Evolutionary conservation across 73 alveolate species (phyloP), one percentile per base, ranked within the genome.

Genomic region (Tetrahymena thermophila): DNA sequence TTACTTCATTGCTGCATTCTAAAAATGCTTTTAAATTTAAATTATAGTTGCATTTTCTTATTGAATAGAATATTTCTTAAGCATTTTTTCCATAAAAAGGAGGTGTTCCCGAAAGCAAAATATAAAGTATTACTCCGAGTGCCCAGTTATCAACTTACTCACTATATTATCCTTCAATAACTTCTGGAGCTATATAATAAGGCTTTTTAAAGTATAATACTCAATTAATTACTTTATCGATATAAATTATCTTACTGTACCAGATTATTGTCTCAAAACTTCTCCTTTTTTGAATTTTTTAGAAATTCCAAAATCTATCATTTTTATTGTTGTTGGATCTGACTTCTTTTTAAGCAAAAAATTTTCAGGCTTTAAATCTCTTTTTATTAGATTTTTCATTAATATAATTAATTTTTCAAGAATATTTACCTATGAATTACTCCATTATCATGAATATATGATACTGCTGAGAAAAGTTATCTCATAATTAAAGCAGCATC

Each of bases 261-360:
- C 98, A 34, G 93, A 93, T 34, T 93, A 56, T 83, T 96, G 38
- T 37, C 84, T 93, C 34, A 93, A 42, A 13, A 94, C 93, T 31
- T 44, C 96, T 25, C 96, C 95, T 25, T 43, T 56, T 13, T 57
- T 14, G 84, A 56, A 37, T 28, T 57, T 96, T 71, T 93, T 85
- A 37, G 97, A 89, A 10, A 98, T 97, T 0, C 99, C 99, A 96
- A 99, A 99, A 97, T 99, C 99, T 34, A 99, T 99, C 34, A 99
- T 97, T 94, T 99, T 99, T 8, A 98, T 84, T 28, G 93, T 84
- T 16, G 97, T 93, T 21, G 96, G 95, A 43, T 94, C 95, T 42
- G 97, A 97, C 37, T 96, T 96, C 44, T 97, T 97, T 55, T 94
- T 97, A 35, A 98, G 97, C 94, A 98, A 94, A 40, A 98, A 96